A percentile compares a stretch with the other conserved stretches of the same genome.
These are phyloP conservation scores for Fomitiporia mediterranea DNA, from an alignment of 1,284 basidiomycete genomes.

Conservation along the genomic window DNA sequence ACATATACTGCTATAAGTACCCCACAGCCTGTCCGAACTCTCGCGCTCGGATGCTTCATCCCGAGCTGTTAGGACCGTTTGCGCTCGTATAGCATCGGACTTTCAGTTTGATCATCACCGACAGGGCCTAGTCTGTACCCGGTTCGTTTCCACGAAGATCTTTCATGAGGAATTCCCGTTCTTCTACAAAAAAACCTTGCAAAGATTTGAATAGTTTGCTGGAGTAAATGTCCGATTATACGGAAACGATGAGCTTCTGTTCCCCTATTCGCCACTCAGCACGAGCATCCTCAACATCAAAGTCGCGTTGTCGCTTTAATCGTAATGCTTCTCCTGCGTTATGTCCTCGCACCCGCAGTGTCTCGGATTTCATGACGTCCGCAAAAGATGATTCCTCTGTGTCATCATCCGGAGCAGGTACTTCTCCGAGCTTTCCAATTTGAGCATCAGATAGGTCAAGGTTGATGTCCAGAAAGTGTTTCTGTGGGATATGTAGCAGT, in stretches of 20 bases:
- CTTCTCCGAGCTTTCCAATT: slow-evolving; percentile 29
- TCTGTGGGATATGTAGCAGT: slow-evolving; percentile 43
- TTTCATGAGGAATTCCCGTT: not conserved
- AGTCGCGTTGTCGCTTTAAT: slow-evolving; percentile 50
- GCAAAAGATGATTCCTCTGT: slow-evolving; percentile 9
- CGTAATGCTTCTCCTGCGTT: slow-evolving; percentile 31
- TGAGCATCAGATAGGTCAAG: slow-evolving; percentile 48
- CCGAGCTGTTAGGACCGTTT: not conserved
- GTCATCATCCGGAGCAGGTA: slow-evolving; percentile 1
- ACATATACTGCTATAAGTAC: not conserved
- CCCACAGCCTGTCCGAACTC: not conserved
- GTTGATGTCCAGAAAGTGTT: slow-evolving; percentile 51
- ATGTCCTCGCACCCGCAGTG: slow-evolving; percentile 10
- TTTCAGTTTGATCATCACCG: not conserved
- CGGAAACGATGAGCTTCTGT: slow-evolving; percentile 37
- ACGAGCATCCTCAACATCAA: slow-evolving; percentile 54
- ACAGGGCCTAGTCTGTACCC: not conserved
- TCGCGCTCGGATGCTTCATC: not conserved
- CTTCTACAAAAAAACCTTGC: not conserved
- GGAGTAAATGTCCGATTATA: not conserved
- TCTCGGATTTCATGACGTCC: slow-evolving; percentile 2
- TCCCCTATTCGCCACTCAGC: slow-evolving; percentile 63
- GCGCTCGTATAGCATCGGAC: not conserved
- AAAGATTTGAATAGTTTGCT: not conserved
- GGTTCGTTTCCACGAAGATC: not conserved